Base-by-base conservation (phyloP, 306 rosid species). In the Psophocarpus tetragonolobus region DNA sequence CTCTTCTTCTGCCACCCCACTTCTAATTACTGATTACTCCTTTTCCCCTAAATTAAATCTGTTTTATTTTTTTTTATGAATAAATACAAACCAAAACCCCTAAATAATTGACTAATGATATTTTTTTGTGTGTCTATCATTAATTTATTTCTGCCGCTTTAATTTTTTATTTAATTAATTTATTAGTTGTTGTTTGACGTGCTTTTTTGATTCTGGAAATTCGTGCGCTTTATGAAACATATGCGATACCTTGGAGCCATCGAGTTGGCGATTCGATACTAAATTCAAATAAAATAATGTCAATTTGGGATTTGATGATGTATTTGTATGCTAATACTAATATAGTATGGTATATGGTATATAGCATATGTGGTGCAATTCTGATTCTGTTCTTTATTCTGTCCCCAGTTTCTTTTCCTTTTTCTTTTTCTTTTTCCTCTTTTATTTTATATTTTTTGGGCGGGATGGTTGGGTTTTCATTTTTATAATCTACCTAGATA, bases 211-310 rank as follows among this genome's bases (percentile, higher is more conserved):
- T 69, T 54, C 33, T 68, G 42, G 77, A 67, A 68, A 73, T 53
- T 72, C 58, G 83, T 50, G 78, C 39, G 32, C 73, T 75, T 79
- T 79, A 38, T 48, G 53, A 14, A 38, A 73, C 17, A 39, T 18
- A 53, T 23, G 69, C 70, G 71, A 80, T 50, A 69, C 83, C 33
- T 73, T 77, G 85, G 75, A 83, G 76, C 73, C 48, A 71, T 45
- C 74, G 24, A 64, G 27, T 74, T 69, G 71, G 80, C 71, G 61
- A 61, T 80, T 62, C 42, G 42, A 79, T 79, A 30, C n/a, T n/a
- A 39, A 56, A 15, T 10, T 38, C 51, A n/a, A 23, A 73, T 63
- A 18, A 70, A 78, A 74, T 62, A 51, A 64, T 71, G 26, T 63
- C 64, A 83, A 67, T 83, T 82, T 75, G 68, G 35, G 85, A 60